phyloP scores from a whole-genome alignment of 208 protist genomes.

The Angomonas ambiguus region DNA sequence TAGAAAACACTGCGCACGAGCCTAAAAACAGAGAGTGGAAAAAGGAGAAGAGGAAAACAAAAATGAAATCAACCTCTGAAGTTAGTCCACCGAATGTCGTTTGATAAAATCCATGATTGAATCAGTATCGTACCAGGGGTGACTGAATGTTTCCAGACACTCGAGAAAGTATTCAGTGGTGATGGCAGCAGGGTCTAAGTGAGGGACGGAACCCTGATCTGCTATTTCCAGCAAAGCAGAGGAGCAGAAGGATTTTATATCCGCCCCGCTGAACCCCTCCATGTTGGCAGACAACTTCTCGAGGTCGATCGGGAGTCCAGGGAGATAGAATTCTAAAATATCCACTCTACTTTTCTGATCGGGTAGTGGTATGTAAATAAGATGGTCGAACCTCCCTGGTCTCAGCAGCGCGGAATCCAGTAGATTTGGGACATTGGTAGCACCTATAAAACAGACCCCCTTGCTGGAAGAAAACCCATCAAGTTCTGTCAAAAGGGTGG shows the following conservation, averaged over 20 bases:
- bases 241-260: constrained; percentile 60
- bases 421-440: constrained; percentile 89
- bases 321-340: constrained; percentile 59
- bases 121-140: constrained; percentile 44
- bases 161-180: constrained; percentile 39
- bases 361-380: constrained; percentile 81
- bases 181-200: constrained; percentile 6
- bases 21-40: constrained; percentile 3
- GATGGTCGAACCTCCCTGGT: constrained; percentile 87
- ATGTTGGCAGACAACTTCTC: constrained; percentile 38
- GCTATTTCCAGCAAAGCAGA: constrained; percentile 43
- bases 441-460: constrained; percentile 87
- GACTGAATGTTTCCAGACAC: constrained; percentile 25
- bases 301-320: constrained; percentile 36
- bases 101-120: constrained; percentile 40
- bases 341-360: constrained; percentile 34
- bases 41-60: background rate
- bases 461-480: constrained; percentile 90
- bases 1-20: too few species aligned
- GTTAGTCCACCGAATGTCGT: background rate
- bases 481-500: constrained; percentile 97
- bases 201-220: background rate
- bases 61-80: background rate
- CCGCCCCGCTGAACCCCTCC: constrained; percentile 82
- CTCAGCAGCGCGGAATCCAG: constrained; percentile 86